Evolutionary conservation across 2,329 filamentous ascomycete species (phyloP), one percentile per base, ranked within the genome.

Genomic region (Pseudocercospora eumusae): DNA sequence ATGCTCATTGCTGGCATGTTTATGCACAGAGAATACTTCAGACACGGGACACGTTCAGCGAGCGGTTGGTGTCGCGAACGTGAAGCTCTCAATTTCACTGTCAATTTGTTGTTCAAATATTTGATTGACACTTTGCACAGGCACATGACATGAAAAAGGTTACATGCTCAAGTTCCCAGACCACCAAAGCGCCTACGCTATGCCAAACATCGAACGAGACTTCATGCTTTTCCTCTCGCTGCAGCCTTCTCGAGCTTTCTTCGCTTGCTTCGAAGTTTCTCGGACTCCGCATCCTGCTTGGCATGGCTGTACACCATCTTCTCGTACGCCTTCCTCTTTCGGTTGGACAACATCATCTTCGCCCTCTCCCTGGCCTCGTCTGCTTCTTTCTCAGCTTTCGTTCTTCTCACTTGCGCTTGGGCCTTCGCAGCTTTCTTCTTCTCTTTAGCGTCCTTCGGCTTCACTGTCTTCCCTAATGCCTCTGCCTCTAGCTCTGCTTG

Each of bases 281-380:
- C 89, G 53, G 93, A 91, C 80, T 96, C 92, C 25, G 87, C 89
- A 69, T 93, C 93, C 82, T 92, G 91, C 84, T 95, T 93, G 80
- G 89, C 93, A 79, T 97, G 96, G 65, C 88, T 92, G 79, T 96
- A 96, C 74, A 92, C 84, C 91, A 99, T 99, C 82, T 97, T 95
- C 82, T 98, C 95, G 69, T 93, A 89, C 73, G 97, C 81, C 87
- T 97, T 97, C 73, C 95, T 85, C 87, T 98, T 99, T 86, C 96
- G 95, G 78, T 96, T 91, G 77, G 90, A 91, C 82, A 98, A 88
- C 95, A 99, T 99, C 81, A 96, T 95, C 86, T 96, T 97, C 76
- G 91, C 89, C 66, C 93, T 85, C 77, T 96, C 92, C 62, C 96
- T 78, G 71, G 98, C 93, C 77, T 98, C 95, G 3, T 89, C 88